Evolutionary conservation across 2,329 filamentous ascomycete genomes (phyloP), one percentile per base, ranked within the genome.

Genomic region (Capronia coronata): DNA sequence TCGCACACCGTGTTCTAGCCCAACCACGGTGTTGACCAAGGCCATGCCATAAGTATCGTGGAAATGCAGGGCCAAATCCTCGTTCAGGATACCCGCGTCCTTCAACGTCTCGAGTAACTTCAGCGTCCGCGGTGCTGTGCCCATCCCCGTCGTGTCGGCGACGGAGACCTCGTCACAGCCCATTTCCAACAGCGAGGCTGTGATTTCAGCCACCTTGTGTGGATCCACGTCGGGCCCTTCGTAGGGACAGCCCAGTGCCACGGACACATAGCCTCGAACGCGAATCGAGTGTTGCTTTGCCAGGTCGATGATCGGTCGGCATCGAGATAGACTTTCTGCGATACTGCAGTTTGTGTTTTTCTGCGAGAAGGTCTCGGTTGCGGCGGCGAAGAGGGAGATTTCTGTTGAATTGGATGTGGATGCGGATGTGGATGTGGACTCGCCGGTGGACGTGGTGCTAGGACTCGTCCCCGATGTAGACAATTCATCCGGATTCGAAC

Each of bases 41-140:
- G 80, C 80, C 61, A 82, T 78, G 1, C 80, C 80, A 58, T 82
- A 83, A 0, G 80, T 83, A 58, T 84, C 80, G 58, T 84, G 80
- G 61, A 83, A 83, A 62, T 84, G 80, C 49, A 83, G 66, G 1
- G 79, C 80, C 8, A 84, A 60, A 54, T 83, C 80, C 30, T 72
- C 74, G 46, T 72, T 76, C 45, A 76, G 72, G 43, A 84, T 75
- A 0, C 80, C 80, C 1, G 80, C 79, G 14, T 78, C 75, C 23
- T 72, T 73, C 44, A 84, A 64, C 2, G 78, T 76, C 53, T 77
- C 72, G 40, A 84, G 67, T 2, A 84, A 69, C 55, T 77, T 74
- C 50, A 72, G 64, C 0, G 80, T 83, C 45, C 76, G 73, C 1
- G 78, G 79, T 8, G 78, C 78, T 1, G 80, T 84, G 13, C 80